Percentiles rank a stretch among this genome's conserved stretches.
These are phyloP conservation scores for Podaxis rugospora DNA, from an alignment of 768 basidiomycete genomes.

Conservation along the genomic window DNA sequence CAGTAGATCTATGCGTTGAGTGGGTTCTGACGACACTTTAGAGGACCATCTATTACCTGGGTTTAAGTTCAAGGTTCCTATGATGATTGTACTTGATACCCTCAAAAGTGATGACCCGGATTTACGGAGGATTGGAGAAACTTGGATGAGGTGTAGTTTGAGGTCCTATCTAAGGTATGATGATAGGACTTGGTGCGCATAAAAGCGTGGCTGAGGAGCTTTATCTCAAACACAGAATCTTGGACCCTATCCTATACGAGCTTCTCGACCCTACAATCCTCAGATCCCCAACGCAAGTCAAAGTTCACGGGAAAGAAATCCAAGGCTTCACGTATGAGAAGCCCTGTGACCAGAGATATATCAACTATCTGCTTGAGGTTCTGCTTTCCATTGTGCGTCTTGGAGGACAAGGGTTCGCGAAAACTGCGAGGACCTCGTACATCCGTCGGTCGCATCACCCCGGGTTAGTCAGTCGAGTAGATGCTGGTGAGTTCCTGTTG, in stretches of 20 bases:
- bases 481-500: conserved; percentile 40
- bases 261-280: conserved; percentile 68
- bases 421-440: conserved; percentile 60
- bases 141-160: conserved; percentile 95
- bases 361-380: conserved; percentile 71
- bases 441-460: conserved; percentile 64
- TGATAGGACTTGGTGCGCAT: background rate
- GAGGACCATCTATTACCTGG: conserved; percentile 84
- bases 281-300: conserved; percentile 42
- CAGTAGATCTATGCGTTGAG: background rate
- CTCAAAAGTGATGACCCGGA: conserved; percentile 72
- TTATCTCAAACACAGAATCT: conserved; percentile 45
- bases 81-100: conserved; percentile 85
- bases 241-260: conserved; percentile 83
- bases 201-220: background rate
- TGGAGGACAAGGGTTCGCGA: conserved; percentile 85
- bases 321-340: conserved; percentile 65
- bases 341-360: conserved; percentile 72
- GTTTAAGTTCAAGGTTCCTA: conserved; percentile 75
- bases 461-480: conserved; percentile 57
- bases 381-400: conserved; percentile 76
- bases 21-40: conserved; percentile 21
- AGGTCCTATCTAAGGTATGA: conserved; percentile 85
- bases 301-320: conserved; percentile 62
- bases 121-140: conserved; percentile 79